Percentiles rank a stretch among this genome's conserved stretches.
Conservation (phyloP, 805 yeast species). For the Wickerhamomyces rabaulensis region DNA sequence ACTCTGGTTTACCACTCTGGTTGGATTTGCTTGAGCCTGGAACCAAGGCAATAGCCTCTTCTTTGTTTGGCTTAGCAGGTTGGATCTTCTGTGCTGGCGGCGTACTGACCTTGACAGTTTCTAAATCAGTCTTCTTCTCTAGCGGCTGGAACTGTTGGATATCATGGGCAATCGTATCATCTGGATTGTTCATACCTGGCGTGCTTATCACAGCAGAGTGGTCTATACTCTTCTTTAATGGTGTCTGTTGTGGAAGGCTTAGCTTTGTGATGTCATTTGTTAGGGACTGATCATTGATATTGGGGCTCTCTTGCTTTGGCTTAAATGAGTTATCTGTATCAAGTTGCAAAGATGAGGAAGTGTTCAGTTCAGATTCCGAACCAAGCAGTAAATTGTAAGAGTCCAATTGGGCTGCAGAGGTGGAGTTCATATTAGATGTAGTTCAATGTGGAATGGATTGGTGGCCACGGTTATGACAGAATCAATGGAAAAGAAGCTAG, state of each 20-base stretch:
- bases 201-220: not conserved
- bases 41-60: slow-evolving; percentile 13
- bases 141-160: not conserved
- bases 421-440: slow-evolving; percentile 11
- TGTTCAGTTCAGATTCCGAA: slow-evolving; percentile 6
- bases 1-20: slow-evolving; percentile 2
- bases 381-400: slow-evolving; percentile 8
- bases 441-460: not conserved
- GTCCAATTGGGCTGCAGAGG: slow-evolving; percentile 15
- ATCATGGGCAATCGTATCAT: slow-evolving; percentile 13
- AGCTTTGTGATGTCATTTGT: not conserved
- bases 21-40: slow-evolving; percentile 10
- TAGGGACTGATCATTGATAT: slow-evolving; percentile 1
- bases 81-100: not conserved
- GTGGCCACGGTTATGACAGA: not conserved
- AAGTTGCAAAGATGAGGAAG: not conserved
- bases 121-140: not conserved
- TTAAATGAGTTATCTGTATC: not conserved
- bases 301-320: slow-evolving; percentile 5
- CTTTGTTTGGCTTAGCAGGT: slow-evolving; percentile 3
- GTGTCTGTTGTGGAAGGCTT: not conserved
- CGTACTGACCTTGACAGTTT: not conserved
- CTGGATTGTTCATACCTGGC: slow-evolving; percentile 3
- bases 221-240: not conserved
- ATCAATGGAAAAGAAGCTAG: not conserved